Evolutionary conservation across 495 filamentous ascomycete genomes (phyloP).

Genomic region (Hyaloscypha variabilis): DNA sequence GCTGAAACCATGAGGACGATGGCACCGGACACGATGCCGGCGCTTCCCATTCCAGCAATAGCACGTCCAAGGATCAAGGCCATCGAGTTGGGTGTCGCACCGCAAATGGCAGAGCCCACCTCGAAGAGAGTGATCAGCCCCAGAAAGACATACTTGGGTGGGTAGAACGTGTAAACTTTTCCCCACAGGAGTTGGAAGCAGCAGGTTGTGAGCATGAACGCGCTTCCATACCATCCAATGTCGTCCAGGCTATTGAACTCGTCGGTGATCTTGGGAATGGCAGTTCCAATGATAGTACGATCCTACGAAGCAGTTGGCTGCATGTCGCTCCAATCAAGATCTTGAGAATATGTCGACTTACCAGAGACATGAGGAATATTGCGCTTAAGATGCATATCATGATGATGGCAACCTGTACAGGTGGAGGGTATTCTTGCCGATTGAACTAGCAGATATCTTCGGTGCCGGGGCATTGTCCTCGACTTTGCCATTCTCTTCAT

Average conservation of each 20-base stretch:
- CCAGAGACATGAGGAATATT: too few relatives aligned
- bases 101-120: conserved; percentile 55
- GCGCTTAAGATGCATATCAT: too few relatives aligned
- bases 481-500: too few relatives aligned
- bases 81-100: conserved; percentile 50
- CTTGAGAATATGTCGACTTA: too few relatives aligned
- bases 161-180: conserved; percentile 47
- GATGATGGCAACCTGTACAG: too few relatives aligned
- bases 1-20: conserved; percentile 50
- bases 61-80: conserved; percentile 59
- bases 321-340: too few relatives aligned
- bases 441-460: too few relatives aligned
- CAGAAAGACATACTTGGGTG: conserved; percentile 44
- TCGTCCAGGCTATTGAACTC: conserved; percentile 46
- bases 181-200: conserved; percentile 49
- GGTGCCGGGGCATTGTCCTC: too few relatives aligned
- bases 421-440: too few relatives aligned
- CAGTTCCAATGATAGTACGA: conserved; percentile 21
- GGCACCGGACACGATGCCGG: conserved; percentile 41
- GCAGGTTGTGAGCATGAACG: conserved; percentile 50
- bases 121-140: conserved; percentile 44
- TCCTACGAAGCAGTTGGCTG: too few relatives aligned
- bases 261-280: conserved; percentile 49
- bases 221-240: conserved; percentile 54
- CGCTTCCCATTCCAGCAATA: conserved; percentile 52